These are phyloP conservation scores for Botryosphaeria dothidea DNA, from an alignment of 2,329 filamentous ascomycete genomes.

Conservation along the genomic window DNA sequence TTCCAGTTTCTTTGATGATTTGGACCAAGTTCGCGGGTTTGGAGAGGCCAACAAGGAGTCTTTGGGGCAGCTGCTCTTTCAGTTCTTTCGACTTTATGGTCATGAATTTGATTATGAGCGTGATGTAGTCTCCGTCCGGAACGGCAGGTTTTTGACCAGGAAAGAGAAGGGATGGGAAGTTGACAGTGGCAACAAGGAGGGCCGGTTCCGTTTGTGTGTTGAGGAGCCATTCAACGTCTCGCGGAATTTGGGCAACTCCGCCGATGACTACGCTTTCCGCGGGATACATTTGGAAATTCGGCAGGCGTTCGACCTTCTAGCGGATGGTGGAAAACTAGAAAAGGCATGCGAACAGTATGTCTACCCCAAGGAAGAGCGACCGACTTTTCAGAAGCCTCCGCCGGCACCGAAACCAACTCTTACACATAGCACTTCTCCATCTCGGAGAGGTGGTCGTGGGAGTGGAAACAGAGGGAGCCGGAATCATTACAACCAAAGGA, in stretches of 20 bases:
- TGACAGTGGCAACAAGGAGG: constrained; percentile 48
- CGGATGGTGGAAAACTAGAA: constrained; percentile 70
- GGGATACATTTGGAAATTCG: constrained; percentile 89
- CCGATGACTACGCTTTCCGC: constrained; percentile 90
- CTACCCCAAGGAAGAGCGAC: constrained; percentile 72
- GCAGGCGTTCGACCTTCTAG: constrained; percentile 80
- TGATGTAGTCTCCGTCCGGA: constrained; percentile 78
- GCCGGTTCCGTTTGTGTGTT: constrained; percentile 78
- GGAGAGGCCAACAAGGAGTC: constrained; percentile 79
- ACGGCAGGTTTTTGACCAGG: constrained; percentile 77
- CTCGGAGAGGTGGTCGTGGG: constrained; percentile 50
- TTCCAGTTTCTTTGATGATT: constrained; percentile 83
- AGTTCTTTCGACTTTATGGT: constrained; percentile 93
- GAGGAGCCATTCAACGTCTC: constrained; percentile 93
- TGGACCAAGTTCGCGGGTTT: constrained; percentile 72
- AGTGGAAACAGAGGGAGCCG: constrained; percentile 46
- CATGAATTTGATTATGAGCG: constrained; percentile 91
- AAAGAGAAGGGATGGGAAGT: constrained; percentile 87
- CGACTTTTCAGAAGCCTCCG: constrained; percentile 53
- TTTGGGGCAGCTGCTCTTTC: constrained; percentile 82
- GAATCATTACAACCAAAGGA: constrained; percentile 51
- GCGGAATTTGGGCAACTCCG: constrained; percentile 92
- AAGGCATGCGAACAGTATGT: constrained; percentile 86
- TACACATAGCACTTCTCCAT: constrained; percentile 47
- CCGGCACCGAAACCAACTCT: constrained; percentile 59